phyloP scores from a whole-genome alignment of 495 filamentous ascomycete species.

The Penicillium daleae region DNA sequence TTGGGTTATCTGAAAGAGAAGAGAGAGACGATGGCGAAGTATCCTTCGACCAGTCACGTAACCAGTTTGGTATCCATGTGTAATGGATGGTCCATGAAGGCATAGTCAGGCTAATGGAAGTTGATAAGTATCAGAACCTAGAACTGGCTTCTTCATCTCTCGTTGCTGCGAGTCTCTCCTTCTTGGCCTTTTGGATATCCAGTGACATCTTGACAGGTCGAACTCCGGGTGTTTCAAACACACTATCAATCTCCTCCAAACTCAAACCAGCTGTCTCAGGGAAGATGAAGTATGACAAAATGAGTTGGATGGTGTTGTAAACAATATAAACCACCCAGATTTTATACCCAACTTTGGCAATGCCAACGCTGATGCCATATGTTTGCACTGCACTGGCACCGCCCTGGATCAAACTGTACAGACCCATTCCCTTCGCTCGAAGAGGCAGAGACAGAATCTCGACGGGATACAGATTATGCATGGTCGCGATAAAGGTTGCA shows the following conservation, averaged over 20 bases:
- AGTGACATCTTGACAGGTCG: constrained; percentile 49
- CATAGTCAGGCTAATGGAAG: not conserved
- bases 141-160: constrained; percentile 25
- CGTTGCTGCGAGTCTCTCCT: constrained; percentile 27
- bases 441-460: constrained; percentile 43
- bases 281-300: constrained; percentile 46
- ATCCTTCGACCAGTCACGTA: not conserved
- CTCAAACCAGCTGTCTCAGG: constrained; percentile 43
- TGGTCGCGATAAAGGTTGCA: constrained; percentile 43
- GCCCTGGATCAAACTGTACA: constrained; percentile 48
- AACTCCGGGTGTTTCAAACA: constrained; percentile 50
- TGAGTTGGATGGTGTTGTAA: constrained; percentile 47
- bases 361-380: constrained; percentile 48
- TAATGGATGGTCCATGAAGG: not conserved
- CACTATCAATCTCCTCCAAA: constrained; percentile 48
- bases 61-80: not conserved
- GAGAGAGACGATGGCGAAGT: not conserved
- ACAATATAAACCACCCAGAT: constrained; percentile 50
- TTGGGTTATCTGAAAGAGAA: not conserved
- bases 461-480: constrained; percentile 50
- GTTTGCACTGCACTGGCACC: constrained; percentile 40
- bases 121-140: not conserved
- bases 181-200: constrained; percentile 50
- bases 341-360: constrained; percentile 47
- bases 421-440: constrained; percentile 49